Evolutionary conservation across 2,329 filamentous ascomycete species (phyloP), one percentile per base, ranked within the genome.

Genomic region (Nigrospora sphaerica): DNA sequence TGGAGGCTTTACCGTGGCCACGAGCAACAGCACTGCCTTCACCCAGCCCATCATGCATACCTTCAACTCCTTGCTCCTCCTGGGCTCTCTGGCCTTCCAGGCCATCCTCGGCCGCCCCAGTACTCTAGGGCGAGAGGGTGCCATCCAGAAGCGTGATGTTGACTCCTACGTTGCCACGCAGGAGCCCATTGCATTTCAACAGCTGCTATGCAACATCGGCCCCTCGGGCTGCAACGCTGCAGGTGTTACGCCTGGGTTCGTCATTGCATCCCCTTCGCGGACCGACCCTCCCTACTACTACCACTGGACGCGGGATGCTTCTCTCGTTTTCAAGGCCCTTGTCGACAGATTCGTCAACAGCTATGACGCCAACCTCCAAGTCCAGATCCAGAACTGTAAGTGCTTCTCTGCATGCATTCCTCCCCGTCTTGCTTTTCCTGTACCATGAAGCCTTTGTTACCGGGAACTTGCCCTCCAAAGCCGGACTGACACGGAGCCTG

Each of bases 271-370:
- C 37, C 80, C 80, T 4, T 76, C 72, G 50, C 75, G 65, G 33
- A 52, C 53, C 14, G 65, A 75, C 43, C 18, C 10, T 12, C 28
- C 44, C 88, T 85, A 91, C 63, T 90, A 77, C 59, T 91, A 81
- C 58, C 88, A 85, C 1, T 92, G 87, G 87, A 88, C 83, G 2
- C 72, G 87, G 57, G 87, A 92, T 62, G 77, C 83, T 14, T 84
- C 82, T 19, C 71, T 91, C 31, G 80, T 81, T 3, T 79, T 86
- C 68, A 88, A 88, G 66, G 69, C 71, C 19, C 65, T 91, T 14
- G 70, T 86, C 10, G 86, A 91, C 55, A 72, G 78, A 17, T 85
- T 89, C 59, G 59, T 67, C 39, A 68, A 78, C 48, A 69, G 68
- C 42, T 85, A 83, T 38, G 76, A 85, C 53, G 64, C 70, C 1